Base-by-base conservation (phyloP, 345 rosid genomes). In the Microcos paniculata region DNA sequence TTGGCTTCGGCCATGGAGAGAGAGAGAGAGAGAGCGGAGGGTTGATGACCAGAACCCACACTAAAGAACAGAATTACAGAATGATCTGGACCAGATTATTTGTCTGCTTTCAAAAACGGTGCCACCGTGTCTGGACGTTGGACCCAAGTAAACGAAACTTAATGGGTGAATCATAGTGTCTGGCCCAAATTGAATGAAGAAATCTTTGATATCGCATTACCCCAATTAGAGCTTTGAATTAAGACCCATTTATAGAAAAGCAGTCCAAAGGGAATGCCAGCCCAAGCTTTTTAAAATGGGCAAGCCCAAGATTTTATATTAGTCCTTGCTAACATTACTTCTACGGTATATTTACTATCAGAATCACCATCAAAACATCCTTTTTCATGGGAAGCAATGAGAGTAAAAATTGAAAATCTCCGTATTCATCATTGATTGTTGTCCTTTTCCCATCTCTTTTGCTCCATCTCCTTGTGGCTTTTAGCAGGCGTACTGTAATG, bases 1-100 rank as follows among this genome's bases (percentile, higher is more conserved):
- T 16, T 65, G 56, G 65, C 31, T 56, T 30, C 69, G 9, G 76
- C 80, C 83, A 76, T 83, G 45, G 76, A 0, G 6, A 1, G 10
- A 58, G 48, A 40, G 12, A 52, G 28, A 30, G 10, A 28, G 33
- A 6, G 46, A 28, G 13, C n/a, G 4, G 7, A 8, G 6, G 46
- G 58, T 24, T 49, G 28, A 18, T n/a, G 4, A 14, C 3, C 5
- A 19, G 19, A 40, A 53, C 57, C 8, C 26, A 64, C 7, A 40
- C 6, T 9, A 18, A 46, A 23, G 31, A 65, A 42, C 70, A 38
- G 12, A 42, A 5, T 21, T 35, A 4, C 6, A 35, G 40, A 4
- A 4, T 35, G 40, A 58, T 56, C 31, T 9, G 33, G 58, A 21
- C 4, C 3, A 23, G 1, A 18, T 48, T 19, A 14, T 3, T 42